phyloP scores from a whole-genome alignment of 1,139 yeast genomes.

The Kodamaea ohmeri region DNA sequence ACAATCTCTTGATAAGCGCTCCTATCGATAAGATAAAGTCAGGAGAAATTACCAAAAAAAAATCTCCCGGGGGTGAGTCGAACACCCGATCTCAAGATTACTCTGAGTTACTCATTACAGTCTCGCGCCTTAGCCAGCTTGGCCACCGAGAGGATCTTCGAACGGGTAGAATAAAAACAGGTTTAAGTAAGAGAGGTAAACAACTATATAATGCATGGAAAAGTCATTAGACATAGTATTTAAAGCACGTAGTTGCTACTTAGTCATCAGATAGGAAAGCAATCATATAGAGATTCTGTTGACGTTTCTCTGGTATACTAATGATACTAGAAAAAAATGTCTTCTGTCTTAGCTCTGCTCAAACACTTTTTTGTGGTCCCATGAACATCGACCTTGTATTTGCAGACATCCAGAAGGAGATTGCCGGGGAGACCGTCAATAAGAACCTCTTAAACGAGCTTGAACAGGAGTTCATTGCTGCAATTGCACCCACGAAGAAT shows the following conservation, averaged over 20 bases:
- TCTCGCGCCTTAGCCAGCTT: conserved; percentile 82
- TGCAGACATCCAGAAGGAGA: conserved; percentile 11
- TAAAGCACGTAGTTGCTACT: too few relatives aligned
- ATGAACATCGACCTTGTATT: conserved; percentile 13
- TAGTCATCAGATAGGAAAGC: too few relatives aligned
- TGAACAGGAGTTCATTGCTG: conserved; percentile 11
- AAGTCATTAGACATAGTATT: too few relatives aligned
- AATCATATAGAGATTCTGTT: too few relatives aligned
- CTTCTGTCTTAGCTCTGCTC: too few relatives aligned
- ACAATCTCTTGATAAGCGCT: too few relatives aligned
- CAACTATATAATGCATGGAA: too few relatives aligned
- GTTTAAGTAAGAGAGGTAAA: too few relatives aligned
- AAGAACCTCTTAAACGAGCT: conserved; percentile 11
- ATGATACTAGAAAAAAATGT: not conserved
- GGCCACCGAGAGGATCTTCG: conserved; percentile 71
- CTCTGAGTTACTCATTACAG: conserved; percentile 57
- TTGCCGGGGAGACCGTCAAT: conserved; percentile 10
- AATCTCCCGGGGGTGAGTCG: conserved; percentile 82
- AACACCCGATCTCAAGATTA: conserved; percentile 81
- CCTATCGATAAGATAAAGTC: too few relatives aligned
- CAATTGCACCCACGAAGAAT: conserved; percentile 11
- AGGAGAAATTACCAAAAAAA: too few relatives aligned
- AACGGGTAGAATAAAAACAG: too few relatives aligned
- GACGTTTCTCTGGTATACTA: not conserved
- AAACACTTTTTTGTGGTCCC: not conserved